phyloP scores from a whole-genome alignment of 352 stramenopile species.

The Phytophthora macrochlamydospora region DNA sequence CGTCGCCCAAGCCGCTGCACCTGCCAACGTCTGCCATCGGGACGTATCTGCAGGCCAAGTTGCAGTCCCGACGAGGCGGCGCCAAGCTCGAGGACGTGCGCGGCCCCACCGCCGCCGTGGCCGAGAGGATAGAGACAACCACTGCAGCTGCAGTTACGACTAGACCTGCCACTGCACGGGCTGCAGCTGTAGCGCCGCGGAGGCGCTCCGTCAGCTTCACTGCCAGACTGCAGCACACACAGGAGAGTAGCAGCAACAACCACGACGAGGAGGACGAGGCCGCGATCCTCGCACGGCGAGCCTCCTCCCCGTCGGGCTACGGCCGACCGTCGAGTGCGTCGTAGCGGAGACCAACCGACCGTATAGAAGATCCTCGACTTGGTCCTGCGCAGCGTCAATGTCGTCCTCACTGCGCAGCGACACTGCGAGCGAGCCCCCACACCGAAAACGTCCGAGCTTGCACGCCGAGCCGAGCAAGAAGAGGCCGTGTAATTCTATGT shows the following conservation, averaged over 20 bases:
- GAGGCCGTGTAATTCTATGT: not conserved
- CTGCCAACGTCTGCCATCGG: constrained; percentile 61
- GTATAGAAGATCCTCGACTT: not conserved
- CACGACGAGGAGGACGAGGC: constrained; percentile 20
- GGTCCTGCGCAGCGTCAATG: not conserved
- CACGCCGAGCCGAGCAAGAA: not conserved
- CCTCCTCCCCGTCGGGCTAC: constrained; percentile 21
- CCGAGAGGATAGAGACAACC: constrained; percentile 17
- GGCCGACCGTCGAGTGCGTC: constrained; percentile 10
- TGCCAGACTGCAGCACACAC: constrained; percentile 21
- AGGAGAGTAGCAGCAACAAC: constrained; percentile 9
- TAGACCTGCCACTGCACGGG: constrained; percentile 7
- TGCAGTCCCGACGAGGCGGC: constrained; percentile 44
- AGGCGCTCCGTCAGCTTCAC: constrained; percentile 30
- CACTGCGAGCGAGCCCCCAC: not conserved
- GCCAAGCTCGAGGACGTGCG: constrained; percentile 62
- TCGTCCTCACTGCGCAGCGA: not conserved
- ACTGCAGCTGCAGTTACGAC: constrained; percentile 12
- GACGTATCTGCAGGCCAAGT: constrained; percentile 56
- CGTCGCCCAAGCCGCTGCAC: constrained; percentile 38
- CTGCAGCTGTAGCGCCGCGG: constrained; percentile 24
- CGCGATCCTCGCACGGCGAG: constrained; percentile 16
- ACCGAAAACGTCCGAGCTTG: constrained; percentile 36
- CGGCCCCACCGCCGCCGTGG: constrained; percentile 29
- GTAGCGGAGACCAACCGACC: constrained; percentile 1